Conservation (phyloP, 176 grass and related monocot genomes). For the Leersia perrieri region DNA sequence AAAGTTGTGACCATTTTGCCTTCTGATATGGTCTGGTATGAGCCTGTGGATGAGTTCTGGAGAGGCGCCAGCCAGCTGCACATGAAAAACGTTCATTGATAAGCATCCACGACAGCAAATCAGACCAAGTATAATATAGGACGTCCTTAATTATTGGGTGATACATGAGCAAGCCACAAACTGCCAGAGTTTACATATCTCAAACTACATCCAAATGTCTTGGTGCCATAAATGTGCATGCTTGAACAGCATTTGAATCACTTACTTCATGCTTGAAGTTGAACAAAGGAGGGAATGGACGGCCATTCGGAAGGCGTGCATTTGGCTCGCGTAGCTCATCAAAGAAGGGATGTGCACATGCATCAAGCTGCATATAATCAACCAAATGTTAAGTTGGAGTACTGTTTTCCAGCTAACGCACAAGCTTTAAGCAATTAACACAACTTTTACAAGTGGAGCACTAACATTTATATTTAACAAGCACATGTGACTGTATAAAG, state of each 20-base stretch:
- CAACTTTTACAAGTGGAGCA: constrained; percentile 24
- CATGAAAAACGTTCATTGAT: constrained; percentile 5
- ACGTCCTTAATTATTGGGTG: no score
- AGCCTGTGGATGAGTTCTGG: constrained; percentile 74
- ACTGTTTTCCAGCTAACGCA: constrained; percentile 30
- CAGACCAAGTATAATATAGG: no score
- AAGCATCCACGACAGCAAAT: constrained; percentile 20
- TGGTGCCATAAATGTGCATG: not conserved
- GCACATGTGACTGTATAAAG: constrained; percentile 35
- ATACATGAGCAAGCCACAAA: no score
- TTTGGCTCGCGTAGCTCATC: constrained; percentile 76
- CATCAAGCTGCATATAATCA: constrained; percentile 77
- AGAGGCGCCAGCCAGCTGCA: constrained; percentile 58
- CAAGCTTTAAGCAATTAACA: constrained; percentile 4
- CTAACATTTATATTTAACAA: constrained; percentile 36
- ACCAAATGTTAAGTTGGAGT: constrained; percentile 23
- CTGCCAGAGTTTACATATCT: not conserved
- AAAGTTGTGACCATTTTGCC: constrained; percentile 66
- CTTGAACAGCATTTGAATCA: not conserved
- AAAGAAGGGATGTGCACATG: constrained; percentile 93
- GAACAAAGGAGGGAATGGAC: constrained; percentile 77
- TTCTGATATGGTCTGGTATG: constrained; percentile 69
- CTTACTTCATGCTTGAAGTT: constrained; percentile 95
- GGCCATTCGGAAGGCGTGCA: constrained; percentile 77
- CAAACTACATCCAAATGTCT: not conserved